Percentiles rank a stretch among this genome's conserved stretches.
These are phyloP conservation scores for Porphyridium purpureum DNA, from an alignment of 23 red algal genomes.

Conservation along the genomic window DNA sequence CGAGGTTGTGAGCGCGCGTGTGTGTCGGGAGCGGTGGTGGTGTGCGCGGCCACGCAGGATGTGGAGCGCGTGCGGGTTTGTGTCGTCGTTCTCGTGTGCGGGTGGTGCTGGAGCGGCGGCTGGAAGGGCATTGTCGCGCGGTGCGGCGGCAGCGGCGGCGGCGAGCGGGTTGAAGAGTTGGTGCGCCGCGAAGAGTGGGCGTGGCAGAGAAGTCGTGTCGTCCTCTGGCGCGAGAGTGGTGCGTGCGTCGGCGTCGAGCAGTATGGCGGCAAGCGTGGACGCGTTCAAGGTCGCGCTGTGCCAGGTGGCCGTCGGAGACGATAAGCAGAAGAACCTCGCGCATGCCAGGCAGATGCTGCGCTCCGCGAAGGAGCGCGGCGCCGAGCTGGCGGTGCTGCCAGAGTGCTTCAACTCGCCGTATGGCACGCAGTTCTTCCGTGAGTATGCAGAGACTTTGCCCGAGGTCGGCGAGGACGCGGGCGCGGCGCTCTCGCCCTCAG, in stretches of 20 bases:
- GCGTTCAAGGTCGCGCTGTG: conserved; percentile 60
- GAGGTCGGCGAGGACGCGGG: not conserved
- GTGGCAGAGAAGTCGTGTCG: not conserved
- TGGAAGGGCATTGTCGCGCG: no score
- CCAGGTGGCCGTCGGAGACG: conserved; percentile 43
- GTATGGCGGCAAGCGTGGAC: no score
- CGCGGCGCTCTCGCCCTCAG: conserved; percentile 3
- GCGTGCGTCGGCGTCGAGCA: no score
- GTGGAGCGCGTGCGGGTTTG: no score
- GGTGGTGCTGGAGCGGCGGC: no score
- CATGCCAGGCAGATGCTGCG: conserved; percentile 23
- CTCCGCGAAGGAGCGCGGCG: conserved; percentile 16
- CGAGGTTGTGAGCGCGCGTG: no score
- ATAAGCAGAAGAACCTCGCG: conserved; percentile 45
- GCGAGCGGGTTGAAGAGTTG: no score
- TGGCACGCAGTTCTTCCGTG: conserved; percentile 47
- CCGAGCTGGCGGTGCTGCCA: conserved; percentile 22
- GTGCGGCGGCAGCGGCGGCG: no score
- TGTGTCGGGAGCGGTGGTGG: no score
- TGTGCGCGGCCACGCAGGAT: no score
- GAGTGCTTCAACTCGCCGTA: not conserved
- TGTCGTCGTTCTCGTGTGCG: no score
- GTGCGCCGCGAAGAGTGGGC: no score
- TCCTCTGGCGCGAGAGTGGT: not conserved
- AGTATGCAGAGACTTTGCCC: conserved; percentile 66